A percentile compares a stretch with the other conserved stretches of the same genome.
Evolutionary conservation across 768 basidiomycete species (phyloP).

Genomic region (Collybia sordida): DNA sequence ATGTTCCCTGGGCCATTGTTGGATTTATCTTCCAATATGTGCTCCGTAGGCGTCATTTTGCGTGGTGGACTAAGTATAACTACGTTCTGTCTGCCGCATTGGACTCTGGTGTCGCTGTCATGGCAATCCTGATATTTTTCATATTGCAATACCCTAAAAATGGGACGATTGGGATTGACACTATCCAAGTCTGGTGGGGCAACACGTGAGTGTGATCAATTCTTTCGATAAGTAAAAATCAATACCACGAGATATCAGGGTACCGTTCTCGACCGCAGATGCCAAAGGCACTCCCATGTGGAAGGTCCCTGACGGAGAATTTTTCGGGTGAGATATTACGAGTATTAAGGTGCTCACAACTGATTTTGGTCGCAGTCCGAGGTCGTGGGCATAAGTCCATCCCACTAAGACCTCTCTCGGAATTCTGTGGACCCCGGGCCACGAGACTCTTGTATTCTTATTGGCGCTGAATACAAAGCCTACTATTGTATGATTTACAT

Average conservation of each 20-base stretch:
- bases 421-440: too few relatives aligned
- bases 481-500: too few relatives aligned
- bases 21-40: slow-evolving; percentile 67
- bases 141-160: slow-evolving; percentile 62
- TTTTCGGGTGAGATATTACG: slow-evolving; percentile 26
- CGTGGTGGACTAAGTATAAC: slow-evolving; percentile 72
- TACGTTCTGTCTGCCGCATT: slow-evolving; percentile 69
- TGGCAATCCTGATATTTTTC: slow-evolving; percentile 54
- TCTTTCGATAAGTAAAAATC: not conserved
- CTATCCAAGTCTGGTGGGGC: slow-evolving; percentile 69
- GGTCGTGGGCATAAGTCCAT: slow-evolving; percentile 9
- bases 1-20: slow-evolving; percentile 63
- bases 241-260: slow-evolving; percentile 18
- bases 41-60: slow-evolving; percentile 58
- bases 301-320: slow-evolving; percentile 25
- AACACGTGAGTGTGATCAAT: slow-evolving; percentile 43
- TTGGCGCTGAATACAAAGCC: too few relatives aligned
- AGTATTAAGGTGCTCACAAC: not conserved
- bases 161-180: slow-evolving; percentile 55
- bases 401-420: too few relatives aligned
- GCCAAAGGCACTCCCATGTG: slow-evolving; percentile 33
- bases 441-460: too few relatives aligned
- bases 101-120: slow-evolving; percentile 59
- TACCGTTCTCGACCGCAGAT: slow-evolving; percentile 42
- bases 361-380: slow-evolving; percentile 8